Base-by-base conservation (phyloP, 164 flowering plant species). In the Brasenia schreberi region DNA sequence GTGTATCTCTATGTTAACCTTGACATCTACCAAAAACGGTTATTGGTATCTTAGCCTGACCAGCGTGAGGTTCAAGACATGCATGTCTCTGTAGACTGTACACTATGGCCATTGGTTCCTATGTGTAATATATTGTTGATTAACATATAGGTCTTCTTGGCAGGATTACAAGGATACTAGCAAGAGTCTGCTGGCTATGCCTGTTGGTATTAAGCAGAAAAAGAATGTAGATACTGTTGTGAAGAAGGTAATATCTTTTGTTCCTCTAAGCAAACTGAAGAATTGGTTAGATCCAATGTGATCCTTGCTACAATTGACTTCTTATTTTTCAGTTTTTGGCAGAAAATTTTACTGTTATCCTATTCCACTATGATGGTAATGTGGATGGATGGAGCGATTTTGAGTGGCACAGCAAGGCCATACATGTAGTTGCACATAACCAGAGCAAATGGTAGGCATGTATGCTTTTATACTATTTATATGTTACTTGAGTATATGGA, bases 301-400 rank as follows among this genome's bases (percentile, higher is more conserved):
- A 14, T 61, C 18, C 18, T 61, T 61, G 12, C 63, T 61, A 18
- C 18, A 10, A 18, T 10, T 61, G 18, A 61, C 63, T 23, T 18
- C 18, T 7, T n/a, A 61, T 61, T 61, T 23, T 88, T 87, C 97
- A 95, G 99, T 95, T 95, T 84, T 77, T 85, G 84, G 59, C 92
- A 85, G 93, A 75, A 71, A 91, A 95, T 74, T 95, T 95, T 70
- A 85, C 96, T 12, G 67, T 95, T 65, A 79, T 88, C 49, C 76
- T 95, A 19, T 95, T 95, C 80, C 99, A 95, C 75, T 95, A 95
- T 72, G 99, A 95, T 75, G 95, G 92, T 59, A 80, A 84, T 64
- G 77, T 87, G 63, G 81, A 86, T 72, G 93, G 80, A 4, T 95
- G 99, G 99, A 70, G 77, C 81, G 85, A 87, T 81, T 80, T 95